phyloP scores from a whole-genome alignment of 2,329 filamentous ascomycete genomes.

The Cytospora leucostoma region DNA sequence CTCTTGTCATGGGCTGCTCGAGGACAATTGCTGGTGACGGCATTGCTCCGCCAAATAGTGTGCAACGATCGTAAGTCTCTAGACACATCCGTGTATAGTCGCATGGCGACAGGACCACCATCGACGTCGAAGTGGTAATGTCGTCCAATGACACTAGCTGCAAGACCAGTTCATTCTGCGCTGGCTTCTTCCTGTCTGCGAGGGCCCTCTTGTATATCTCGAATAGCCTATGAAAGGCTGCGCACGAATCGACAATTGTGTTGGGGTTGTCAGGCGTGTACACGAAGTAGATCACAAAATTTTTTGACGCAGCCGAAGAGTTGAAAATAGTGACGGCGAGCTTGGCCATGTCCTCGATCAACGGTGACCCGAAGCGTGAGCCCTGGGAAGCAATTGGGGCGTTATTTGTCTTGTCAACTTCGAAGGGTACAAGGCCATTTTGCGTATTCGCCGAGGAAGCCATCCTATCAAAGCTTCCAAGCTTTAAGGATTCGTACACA shows the following conservation, averaged over 20 bases:
- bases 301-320: conserved; percentile 50
- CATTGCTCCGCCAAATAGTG: conserved; percentile 55
- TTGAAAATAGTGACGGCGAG: conserved; percentile 50
- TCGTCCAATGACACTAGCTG: conserved; percentile 72
- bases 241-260: conserved; percentile 69
- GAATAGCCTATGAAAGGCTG: conserved; percentile 72
- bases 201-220: conserved; percentile 60
- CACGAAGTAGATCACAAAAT: conserved; percentile 75
- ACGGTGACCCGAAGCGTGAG: conserved; percentile 46
- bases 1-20: conserved; percentile 68
- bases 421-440: conserved; percentile 53
- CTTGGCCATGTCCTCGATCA: conserved; percentile 51
- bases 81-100: conserved; percentile 66
- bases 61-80: conserved; percentile 77
- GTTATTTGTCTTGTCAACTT: conserved; percentile 48
- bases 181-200: conserved; percentile 48
- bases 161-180: conserved; percentile 68
- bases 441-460: conserved; percentile 41
- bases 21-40: conserved; percentile 72
- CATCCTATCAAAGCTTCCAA: conserved; percentile 65
- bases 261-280: conserved; percentile 65
- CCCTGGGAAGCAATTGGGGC: conserved; percentile 44
- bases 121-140: conserved; percentile 62
- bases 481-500: conserved; percentile 71
- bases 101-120: conserved; percentile 62